These are phyloP conservation scores for Penicillium nucicola DNA, from an alignment of 495 filamentous ascomycete species.

Conservation along the genomic window DNA sequence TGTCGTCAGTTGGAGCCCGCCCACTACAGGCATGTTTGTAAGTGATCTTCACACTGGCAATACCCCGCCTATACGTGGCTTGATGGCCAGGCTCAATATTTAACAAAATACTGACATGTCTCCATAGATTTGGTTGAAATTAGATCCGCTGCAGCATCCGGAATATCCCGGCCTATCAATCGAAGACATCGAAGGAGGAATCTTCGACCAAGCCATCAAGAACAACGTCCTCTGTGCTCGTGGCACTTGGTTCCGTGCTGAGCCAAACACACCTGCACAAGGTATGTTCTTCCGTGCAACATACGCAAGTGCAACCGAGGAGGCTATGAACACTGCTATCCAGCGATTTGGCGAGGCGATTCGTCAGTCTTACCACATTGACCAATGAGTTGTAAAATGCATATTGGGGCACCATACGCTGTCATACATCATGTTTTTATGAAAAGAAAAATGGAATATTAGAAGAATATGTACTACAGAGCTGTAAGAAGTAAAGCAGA, in stretches of 20 bases:
- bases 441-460: too few species aligned
- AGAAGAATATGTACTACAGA: too few species aligned
- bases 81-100: background rate
- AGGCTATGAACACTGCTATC: background rate
- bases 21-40: slow-evolving; percentile 1
- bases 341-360: background rate
- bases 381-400: background rate
- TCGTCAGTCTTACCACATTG: background rate
- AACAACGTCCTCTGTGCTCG: background rate
- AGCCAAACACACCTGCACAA: background rate
- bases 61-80: too few species aligned
- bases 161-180: background rate
- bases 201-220: background rate
- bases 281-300: slow-evolving; percentile 2
- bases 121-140: background rate
- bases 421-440: too few species aligned
- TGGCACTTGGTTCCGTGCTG: background rate
- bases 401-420: too few species aligned
- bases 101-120: background rate
- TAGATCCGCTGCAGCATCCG: background rate
- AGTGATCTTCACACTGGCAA: background rate
- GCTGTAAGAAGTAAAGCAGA: too few species aligned
- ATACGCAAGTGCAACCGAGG: background rate
- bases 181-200: background rate
- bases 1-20: background rate